Conservation (phyloP, 83 land plant species). For the Picea abies region DNA sequence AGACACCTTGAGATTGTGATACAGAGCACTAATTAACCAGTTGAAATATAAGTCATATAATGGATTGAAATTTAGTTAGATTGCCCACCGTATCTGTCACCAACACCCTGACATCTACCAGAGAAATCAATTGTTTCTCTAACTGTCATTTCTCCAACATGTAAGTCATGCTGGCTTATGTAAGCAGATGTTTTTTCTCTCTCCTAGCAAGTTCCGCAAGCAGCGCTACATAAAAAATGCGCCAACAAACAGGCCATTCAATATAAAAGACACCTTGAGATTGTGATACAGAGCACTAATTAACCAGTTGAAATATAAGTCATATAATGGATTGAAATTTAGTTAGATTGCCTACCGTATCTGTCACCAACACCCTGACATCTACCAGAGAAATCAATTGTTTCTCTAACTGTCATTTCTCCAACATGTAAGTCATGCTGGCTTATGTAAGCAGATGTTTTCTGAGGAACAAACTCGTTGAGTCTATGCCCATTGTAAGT, state of each 20-base stretch:
- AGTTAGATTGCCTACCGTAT: slow-evolving; percentile 15
- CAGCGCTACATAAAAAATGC: slow-evolving; percentile 35
- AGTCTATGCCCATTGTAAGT: slow-evolving; percentile 56
- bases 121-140: slow-evolving; percentile 28
- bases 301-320: not conserved
- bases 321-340: not conserved
- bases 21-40: not conserved
- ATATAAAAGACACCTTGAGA: not conserved
- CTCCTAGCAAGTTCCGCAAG: too few relatives aligned
- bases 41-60: not conserved
- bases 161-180: slow-evolving; percentile 58
- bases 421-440: slow-evolving; percentile 59
- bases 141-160: slow-evolving; percentile 41
- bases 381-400: slow-evolving; percentile 25
- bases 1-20: not conserved
- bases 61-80: not conserved
- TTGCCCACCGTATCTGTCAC: slow-evolving; percentile 20
- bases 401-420: slow-evolving; percentile 35
- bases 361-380: slow-evolving; percentile 26
- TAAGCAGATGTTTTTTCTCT: slow-evolving; percentile 55
- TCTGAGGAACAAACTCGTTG: slow-evolving; percentile 49
- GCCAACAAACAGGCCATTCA: not conserved
- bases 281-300: not conserved
- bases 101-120: slow-evolving; percentile 26
- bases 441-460: slow-evolving; percentile 49